Evolutionary conservation across 148 eudicot genomes (phyloP).

Genomic region (Amaranthus palmeri): DNA sequence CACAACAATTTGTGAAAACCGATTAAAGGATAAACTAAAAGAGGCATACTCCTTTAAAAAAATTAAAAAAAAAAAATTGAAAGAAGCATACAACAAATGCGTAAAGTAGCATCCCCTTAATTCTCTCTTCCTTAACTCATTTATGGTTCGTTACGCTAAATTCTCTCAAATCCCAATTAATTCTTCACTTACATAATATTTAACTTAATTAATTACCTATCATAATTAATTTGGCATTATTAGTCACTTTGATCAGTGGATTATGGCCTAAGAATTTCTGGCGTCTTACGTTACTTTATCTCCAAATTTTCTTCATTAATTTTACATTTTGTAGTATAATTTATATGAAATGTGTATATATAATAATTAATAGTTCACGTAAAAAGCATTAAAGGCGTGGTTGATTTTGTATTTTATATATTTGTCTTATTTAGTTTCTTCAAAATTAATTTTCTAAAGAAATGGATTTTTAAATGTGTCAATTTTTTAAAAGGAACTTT

Average conservation of each 20-base stretch:
- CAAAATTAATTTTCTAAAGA: no score
- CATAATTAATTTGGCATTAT: not conserved
- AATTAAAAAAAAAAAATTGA: not conserved
- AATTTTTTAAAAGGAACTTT: no score
- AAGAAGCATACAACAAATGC: constrained; percentile 22
- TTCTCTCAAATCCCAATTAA: constrained; percentile 20
- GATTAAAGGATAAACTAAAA: no score
- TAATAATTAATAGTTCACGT: not conserved
- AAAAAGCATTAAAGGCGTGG: not conserved
- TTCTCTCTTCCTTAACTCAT: constrained; percentile 14
- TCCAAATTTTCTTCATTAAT: constrained; percentile 5
- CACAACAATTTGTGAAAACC: no score
- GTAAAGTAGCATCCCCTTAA: constrained; percentile 35
- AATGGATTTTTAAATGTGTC: no score
- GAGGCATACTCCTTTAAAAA: no score
- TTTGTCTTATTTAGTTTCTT: not conserved
- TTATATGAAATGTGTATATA: not conserved
- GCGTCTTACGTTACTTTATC: constrained; percentile 30
- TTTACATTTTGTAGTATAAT: constrained; percentile 1
- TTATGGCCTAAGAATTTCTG: constrained; percentile 27
- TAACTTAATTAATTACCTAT: not conserved
- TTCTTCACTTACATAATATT: not conserved
- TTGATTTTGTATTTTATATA: not conserved
- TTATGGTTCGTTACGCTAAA: constrained; percentile 38
- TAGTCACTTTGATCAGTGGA: constrained; percentile 15